Percentiles rank a stretch among this genome's conserved stretches.
These are phyloP conservation scores for Pyrenula aspistea DNA, from an alignment of 495 filamentous ascomycete species.

Conservation along the genomic window DNA sequence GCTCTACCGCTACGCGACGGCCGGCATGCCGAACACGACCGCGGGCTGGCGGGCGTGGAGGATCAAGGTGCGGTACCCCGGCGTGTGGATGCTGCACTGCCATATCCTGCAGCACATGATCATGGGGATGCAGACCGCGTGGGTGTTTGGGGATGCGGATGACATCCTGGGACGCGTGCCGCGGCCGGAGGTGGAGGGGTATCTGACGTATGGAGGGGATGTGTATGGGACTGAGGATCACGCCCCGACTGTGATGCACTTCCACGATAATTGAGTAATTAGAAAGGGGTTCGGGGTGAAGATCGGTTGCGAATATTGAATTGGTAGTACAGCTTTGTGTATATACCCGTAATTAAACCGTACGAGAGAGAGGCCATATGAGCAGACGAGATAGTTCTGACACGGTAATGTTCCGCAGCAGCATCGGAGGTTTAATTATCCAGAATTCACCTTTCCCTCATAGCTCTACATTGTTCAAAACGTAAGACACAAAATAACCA, in stretches of 20 bases:
- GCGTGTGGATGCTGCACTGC: conserved; percentile 55
- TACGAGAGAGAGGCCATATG: no score
- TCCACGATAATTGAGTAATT: neutral
- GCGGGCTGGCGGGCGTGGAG: conserved; percentile 50
- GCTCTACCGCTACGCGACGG: conserved; percentile 32
- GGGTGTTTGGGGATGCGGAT: conserved; percentile 34
- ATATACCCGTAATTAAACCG: neutral
- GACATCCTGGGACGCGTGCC: conserved; percentile 24
- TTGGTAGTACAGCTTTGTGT: neutral
- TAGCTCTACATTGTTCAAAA: no score
- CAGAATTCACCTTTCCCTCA: no score
- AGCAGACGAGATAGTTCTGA: no score
- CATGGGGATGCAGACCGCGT: conserved; percentile 42
- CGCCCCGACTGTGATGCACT: conserved; percentile 14
- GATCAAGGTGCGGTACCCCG: conserved; percentile 33
- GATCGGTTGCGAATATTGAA: neutral
- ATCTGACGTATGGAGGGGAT: conserved; percentile 34
- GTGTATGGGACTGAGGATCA: conserved; percentile 36
- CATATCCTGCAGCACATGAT: conserved; percentile 46
- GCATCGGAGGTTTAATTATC: no score
- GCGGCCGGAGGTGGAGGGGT: conserved; percentile 29
- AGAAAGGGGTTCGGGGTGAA: neutral
- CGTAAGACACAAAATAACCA: no score
- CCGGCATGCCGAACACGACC: conserved; percentile 21
- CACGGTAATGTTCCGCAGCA: no score